Percentiles rank a stretch among this genome's conserved stretches.
Conservation (phyloP, 208 protist species). For the Zelonia costaricensis region DNA sequence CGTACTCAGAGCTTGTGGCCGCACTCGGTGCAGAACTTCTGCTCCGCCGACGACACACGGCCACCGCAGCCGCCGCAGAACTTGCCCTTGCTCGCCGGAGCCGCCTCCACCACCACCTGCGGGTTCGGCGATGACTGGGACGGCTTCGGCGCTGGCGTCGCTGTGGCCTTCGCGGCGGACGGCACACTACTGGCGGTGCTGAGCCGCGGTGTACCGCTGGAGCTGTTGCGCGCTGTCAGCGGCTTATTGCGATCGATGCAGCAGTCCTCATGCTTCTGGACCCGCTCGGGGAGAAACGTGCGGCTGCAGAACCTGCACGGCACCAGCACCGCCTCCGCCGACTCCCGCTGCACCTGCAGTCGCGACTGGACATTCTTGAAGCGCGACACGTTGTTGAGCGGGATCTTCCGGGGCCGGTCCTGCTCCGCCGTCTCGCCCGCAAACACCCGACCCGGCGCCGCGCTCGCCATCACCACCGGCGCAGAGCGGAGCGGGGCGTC, state of each 20-base stretch:
- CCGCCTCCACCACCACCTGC: neutral
- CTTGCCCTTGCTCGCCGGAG: constrained; percentile 7
- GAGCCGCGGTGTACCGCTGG: neutral
- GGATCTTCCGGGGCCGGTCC: constrained; percentile 44
- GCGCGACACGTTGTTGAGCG: constrained; percentile 76
- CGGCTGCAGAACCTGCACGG: constrained; percentile 74
- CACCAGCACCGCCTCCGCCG: constrained; percentile 30
- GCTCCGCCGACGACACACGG: constrained; percentile 23
- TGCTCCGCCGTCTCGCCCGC: too few relatives aligned
- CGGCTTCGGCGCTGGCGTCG: constrained; percentile 3
- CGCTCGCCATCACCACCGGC: neutral
- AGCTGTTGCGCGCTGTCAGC: constrained; percentile 9
- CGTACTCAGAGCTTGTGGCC: constrained; percentile 60
- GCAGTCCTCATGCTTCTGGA: constrained; percentile 82
- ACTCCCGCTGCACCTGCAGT: constrained; percentile 42
- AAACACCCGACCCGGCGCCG: too few relatives aligned
- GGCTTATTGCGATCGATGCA: constrained; percentile 76
- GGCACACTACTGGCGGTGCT: constrained; percentile 6
- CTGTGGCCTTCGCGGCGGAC: too few relatives aligned
- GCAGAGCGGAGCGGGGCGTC: neutral
- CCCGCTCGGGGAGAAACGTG: constrained; percentile 70
- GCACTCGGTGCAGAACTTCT: constrained; percentile 70
- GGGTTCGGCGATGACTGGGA: neutral
- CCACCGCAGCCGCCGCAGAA: constrained; percentile 77
- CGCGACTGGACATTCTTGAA: constrained; percentile 82